Conservation (phyloP, 2,329 filamentous ascomycete species). For the Leptographium radiaticola region DNA sequence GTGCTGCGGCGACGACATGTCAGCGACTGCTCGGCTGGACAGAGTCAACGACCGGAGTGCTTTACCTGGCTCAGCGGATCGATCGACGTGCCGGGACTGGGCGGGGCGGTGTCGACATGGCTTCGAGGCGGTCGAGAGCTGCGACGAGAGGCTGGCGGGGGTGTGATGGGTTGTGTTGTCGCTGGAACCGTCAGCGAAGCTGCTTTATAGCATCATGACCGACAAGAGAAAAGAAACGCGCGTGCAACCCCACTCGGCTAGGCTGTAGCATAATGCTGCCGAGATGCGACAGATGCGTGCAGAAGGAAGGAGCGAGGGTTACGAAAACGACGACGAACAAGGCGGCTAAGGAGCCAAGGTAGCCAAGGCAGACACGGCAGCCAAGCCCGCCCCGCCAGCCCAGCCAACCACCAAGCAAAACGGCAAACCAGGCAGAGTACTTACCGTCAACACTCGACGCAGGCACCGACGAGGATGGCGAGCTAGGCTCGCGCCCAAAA, state of each 20-base stretch:
- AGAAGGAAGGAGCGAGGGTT: background rate
- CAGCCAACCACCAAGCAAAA: background rate
- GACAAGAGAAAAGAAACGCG: background rate
- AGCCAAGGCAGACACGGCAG: too few species aligned
- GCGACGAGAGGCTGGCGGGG: background rate
- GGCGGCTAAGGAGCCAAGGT: background rate
- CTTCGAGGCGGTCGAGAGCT: background rate
- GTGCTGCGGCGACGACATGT: conserved; percentile 26
- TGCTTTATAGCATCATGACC: background rate
- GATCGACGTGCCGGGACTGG: conserved; percentile 12
- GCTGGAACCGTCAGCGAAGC: background rate
- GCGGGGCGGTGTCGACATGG: background rate
- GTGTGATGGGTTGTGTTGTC: background rate
- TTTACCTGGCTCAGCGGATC: conserved; percentile 19
- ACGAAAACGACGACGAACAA: background rate
- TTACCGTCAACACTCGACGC: background rate
- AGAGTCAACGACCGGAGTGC: too few species aligned
- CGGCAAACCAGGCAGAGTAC: background rate
- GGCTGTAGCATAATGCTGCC: background rate
- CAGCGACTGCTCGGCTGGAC: background rate
- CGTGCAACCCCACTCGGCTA: background rate
- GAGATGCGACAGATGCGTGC: background rate
- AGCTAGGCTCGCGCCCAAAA: background rate
- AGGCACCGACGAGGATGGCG: background rate
- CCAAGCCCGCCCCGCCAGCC: too few species aligned